Base-by-base conservation (phyloP, 768 basidiomycete genomes). In the Tylopilus felleus region DNA sequence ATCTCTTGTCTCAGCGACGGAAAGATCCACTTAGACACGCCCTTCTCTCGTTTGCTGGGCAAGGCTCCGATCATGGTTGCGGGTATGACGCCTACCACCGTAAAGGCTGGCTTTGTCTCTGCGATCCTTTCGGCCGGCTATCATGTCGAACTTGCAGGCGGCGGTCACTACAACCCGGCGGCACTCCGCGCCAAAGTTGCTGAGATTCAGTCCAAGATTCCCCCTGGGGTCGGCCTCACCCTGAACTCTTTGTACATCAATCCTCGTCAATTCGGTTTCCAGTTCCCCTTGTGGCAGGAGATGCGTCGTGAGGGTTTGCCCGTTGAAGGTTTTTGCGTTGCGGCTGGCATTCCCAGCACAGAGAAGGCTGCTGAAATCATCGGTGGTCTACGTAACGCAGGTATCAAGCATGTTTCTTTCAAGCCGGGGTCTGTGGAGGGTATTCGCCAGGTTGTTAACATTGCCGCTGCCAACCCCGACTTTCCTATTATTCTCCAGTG, bases 31-130 rank as follows among this genome's bases (percentile, higher is more conserved):
- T 80, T 99, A 63, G 94, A 99, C 71, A 98, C 96, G 0, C 89
- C 93, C 5, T 96, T 98, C 80, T 96, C 96, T 47, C 90, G 97
- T 55, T 81, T 99, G 41, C 73, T 99, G 40, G 93, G 93, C 63
- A 99, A 98, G 75, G 86, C 97, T 4, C 97, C 97, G 31, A 88
- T 99, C 73, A 98, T 98, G 97, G 94, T 99, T 36, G 96, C 95
- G 46, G 97, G 97, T 55, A 98, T 99, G 97, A 99, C 97, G 0
- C 97, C 97, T 0, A 88, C 88, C 1, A 99, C 97, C 29, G 97
- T 99, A 60, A 88, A 95, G 69, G 88, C 88, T 29, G 94, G 94
- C 17, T 96, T 98, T 70, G 95, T 98, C 64, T 86, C 87, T 55
- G 95, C 97, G 8, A 81, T 96, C 43, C 84, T 97, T 61, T 82